phyloP scores from a whole-genome alignment of 2,329 filamentous ascomycete species.

The Talaromyces marneffei region DNA sequence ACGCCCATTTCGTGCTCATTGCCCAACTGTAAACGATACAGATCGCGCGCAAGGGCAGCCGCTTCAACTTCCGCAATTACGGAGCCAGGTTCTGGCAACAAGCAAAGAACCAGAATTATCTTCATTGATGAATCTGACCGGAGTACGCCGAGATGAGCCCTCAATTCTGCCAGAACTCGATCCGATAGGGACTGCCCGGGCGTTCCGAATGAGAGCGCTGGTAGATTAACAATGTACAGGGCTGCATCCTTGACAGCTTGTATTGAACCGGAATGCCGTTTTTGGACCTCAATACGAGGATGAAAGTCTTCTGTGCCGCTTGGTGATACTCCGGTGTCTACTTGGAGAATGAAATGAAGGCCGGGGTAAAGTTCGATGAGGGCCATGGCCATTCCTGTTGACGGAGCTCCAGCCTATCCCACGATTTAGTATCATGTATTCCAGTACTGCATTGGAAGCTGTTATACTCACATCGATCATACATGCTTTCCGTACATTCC shows the following conservation, averaged over 20 bases:
- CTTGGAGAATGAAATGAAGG: neutral
- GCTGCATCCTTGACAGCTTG: neutral
- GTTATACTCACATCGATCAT: neutral
- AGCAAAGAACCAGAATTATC: neutral
- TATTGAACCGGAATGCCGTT: neutral
- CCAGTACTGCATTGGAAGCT: neutral
- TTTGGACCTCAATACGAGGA: neutral
- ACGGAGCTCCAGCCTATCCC: neutral
- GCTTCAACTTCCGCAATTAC: neutral
- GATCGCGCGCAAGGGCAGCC: neutral
- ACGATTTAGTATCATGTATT: neutral
- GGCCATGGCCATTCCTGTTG: neutral
- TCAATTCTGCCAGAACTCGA: neutral
- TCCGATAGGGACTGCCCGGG: neutral
- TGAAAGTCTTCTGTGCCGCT: neutral
- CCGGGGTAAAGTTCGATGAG: neutral
- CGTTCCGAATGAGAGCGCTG: neutral
- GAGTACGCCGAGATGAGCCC: neutral
- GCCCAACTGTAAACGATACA: neutral
- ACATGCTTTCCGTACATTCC: neutral
- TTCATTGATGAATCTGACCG: neutral
- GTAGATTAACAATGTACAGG: neutral
- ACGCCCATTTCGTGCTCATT: slow-evolving; percentile 1
- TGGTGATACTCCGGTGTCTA: neutral
- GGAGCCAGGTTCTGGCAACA: neutral